These are phyloP conservation scores for Shiraia sp. DNA, from an alignment of 2,329 filamentous ascomycete genomes.

Conservation along the genomic window DNA sequence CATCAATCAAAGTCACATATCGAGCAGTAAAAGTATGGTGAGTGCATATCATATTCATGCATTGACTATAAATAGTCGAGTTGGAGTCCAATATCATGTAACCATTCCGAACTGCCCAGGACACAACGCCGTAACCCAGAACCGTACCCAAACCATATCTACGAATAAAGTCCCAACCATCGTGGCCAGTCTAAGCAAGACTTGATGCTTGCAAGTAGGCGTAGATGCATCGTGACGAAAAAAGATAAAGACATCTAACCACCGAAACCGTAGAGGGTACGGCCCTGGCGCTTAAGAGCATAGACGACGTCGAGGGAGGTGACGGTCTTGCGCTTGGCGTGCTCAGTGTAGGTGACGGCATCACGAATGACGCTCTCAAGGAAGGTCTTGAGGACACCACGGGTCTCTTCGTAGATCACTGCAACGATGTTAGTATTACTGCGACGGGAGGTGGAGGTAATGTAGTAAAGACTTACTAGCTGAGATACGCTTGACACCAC, in stretches of 20 bases:
- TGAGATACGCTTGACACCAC: conserved; percentile 58
- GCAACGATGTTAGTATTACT: conserved; percentile 48
- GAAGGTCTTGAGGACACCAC: conserved; percentile 77
- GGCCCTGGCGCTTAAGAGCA: conserved; percentile 66
- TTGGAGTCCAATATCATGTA: conserved; percentile 26
- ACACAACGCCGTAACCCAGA: conserved; percentile 38
- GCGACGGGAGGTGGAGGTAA: conserved; percentile 37
- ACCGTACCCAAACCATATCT: conserved; percentile 26
- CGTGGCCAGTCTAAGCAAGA: conserved; percentile 12
- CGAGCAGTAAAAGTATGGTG: no score
- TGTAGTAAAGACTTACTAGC: conserved; percentile 46
- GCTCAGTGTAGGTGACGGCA: conserved; percentile 77
- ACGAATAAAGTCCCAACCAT: conserved; percentile 7
- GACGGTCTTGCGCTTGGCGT: conserved; percentile 81
- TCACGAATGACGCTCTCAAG: conserved; percentile 77
- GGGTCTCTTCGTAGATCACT: conserved; percentile 81
- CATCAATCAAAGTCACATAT: no score
- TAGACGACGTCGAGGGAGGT: conserved; percentile 69
- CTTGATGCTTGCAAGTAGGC: conserved; percentile 7
- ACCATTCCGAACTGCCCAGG: conserved; percentile 29
- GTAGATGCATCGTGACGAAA: conserved; percentile 3
- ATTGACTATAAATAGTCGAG: conserved; percentile 33
- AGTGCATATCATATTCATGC: no score
- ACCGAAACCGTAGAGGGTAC: conserved; percentile 85
- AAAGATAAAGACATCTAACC: conserved; percentile 62